Conservation (phyloP, 2,329 filamentous ascomycete species). For the Xylaria multiplex region DNA sequence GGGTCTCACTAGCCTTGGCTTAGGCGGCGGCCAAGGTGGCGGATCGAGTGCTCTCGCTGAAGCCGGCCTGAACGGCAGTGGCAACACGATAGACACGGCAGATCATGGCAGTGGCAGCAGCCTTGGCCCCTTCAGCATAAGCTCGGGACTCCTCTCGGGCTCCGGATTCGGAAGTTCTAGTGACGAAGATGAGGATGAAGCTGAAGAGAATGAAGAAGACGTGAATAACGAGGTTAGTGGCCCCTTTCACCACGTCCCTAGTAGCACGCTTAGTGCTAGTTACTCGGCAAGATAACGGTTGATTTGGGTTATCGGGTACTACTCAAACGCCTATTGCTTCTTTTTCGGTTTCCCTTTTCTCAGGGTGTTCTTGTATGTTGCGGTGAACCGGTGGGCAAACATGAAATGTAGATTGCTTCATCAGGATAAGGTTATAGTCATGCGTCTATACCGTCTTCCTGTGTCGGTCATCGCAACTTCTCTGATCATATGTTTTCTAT, state of each 20-base stretch:
- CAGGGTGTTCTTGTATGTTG: background rate
- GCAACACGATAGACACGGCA: slow-evolving; percentile 66
- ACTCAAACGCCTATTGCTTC: background rate
- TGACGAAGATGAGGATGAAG: slow-evolving; percentile 95
- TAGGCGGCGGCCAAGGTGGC: slow-evolving; percentile 49
- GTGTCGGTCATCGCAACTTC: slow-evolving; percentile 12
- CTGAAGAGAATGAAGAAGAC: slow-evolving; percentile 84
- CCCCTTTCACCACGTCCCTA: slow-evolving; percentile 40
- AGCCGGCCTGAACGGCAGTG: slow-evolving; percentile 76
- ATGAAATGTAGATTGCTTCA: slow-evolving; percentile 12
- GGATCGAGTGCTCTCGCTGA: slow-evolving; percentile 79
- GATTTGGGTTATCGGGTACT: background rate
- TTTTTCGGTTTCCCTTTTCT: background rate
- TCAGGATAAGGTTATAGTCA: slow-evolving; percentile 28
- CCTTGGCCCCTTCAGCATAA: slow-evolving; percentile 77
- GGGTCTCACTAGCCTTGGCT: slow-evolving; percentile 59
- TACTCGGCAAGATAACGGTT: slow-evolving; percentile 13
- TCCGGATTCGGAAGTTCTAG: slow-evolving; percentile 95
- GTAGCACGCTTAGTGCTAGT: slow-evolving; percentile 8
- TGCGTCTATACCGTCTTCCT: slow-evolving; percentile 28
- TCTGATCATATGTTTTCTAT: background rate
- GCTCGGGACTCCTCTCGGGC: slow-evolving; percentile 75
- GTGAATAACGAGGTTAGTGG: slow-evolving; percentile 73
- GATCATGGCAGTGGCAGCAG: slow-evolving; percentile 72
- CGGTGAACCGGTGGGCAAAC: background rate